Base-by-base conservation (phyloP, 2,329 filamentous ascomycete species). In the Lomentospora prolificans region DNA sequence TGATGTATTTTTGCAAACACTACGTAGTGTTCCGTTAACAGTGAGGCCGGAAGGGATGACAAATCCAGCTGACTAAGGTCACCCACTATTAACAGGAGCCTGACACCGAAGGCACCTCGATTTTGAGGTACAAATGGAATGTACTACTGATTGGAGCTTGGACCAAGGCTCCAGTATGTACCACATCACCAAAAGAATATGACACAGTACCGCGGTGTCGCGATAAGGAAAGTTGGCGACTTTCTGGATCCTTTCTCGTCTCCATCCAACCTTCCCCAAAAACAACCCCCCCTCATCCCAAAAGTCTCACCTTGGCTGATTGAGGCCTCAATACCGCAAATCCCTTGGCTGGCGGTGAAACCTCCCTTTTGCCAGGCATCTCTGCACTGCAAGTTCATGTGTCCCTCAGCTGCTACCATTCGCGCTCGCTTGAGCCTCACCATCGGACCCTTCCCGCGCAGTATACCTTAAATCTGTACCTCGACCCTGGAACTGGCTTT, bases 371-470 rank as follows among this genome's bases (percentile, higher is more conserved):
- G 17, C 44, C 19, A 10, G 22, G 17, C 22, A 3, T 44, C 22
- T 31, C 12, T 31, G 33, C 50, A 24, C 30, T 24, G 41, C 41
- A 55, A 48, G 53, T 55, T 55, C 39, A 55, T 55, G 53, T 50
- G 25, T 22, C n/a, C 53, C 27, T 22, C 36, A 24, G 41, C 41
- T 31, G 36, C 53, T 33, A 14, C 53, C 9, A 44, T 12, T 50
- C 41, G 53, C 28, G 53, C 41, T 55, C 53, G 53, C n/a, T 55
- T 28, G 53, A 55, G 53, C 39, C 19, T 55, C 41, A 44, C 36
- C 48, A 51, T 51, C 48, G 48, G 48, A n/a, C 48, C 48, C 28
- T 55, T 55, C n/a, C 41, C 53, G 28, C 53, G 53, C 22, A 44
- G 53, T 19, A 41, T 55, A 31, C 53, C 53, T 31, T 55, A 36